phyloP scores from a whole-genome alignment of 331 rosid genomes.

The Erythrophleum ivorense region DNA sequence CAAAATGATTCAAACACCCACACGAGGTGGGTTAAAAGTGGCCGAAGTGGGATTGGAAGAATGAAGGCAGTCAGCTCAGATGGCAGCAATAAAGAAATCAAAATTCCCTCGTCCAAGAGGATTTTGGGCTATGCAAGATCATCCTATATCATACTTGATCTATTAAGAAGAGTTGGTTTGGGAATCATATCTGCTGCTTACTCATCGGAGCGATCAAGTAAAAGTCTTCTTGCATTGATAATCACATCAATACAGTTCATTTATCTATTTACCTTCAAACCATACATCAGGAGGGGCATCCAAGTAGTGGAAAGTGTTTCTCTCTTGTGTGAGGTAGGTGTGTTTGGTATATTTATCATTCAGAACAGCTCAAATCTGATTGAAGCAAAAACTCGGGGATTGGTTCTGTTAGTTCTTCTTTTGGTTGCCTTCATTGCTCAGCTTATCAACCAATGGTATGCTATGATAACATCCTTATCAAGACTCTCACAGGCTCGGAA shows the following conservation, averaged over 20 bases:
- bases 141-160: slow-evolving; percentile 60
- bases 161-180: slow-evolving; percentile 56
- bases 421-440: slow-evolving; percentile 56
- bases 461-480: slow-evolving; percentile 49
- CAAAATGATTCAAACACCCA: slow-evolving; percentile 51
- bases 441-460: slow-evolving; percentile 60
- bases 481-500: slow-evolving; percentile 55
- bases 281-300: slow-evolving; percentile 60
- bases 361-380: slow-evolving; percentile 40
- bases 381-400: slow-evolving; percentile 46
- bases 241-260: slow-evolving; percentile 58
- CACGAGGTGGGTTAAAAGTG: slow-evolving; percentile 51
- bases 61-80: slow-evolving; percentile 47
- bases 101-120: slow-evolving; percentile 40
- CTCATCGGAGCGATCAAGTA: slow-evolving; percentile 54
- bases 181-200: slow-evolving; percentile 63
- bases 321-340: slow-evolving; percentile 55
- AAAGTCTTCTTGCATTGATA: slow-evolving; percentile 54
- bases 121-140: slow-evolving; percentile 60
- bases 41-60: slow-evolving; percentile 50
- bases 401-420: slow-evolving; percentile 51
- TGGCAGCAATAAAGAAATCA: slow-evolving; percentile 57
- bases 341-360: slow-evolving; percentile 47
- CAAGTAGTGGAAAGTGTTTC: slow-evolving; percentile 63
- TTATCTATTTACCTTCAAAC: slow-evolving; percentile 54